Base-by-base conservation (phyloP, 2,329 filamentous ascomycete species). In the Phyllachora maydis region DNA sequence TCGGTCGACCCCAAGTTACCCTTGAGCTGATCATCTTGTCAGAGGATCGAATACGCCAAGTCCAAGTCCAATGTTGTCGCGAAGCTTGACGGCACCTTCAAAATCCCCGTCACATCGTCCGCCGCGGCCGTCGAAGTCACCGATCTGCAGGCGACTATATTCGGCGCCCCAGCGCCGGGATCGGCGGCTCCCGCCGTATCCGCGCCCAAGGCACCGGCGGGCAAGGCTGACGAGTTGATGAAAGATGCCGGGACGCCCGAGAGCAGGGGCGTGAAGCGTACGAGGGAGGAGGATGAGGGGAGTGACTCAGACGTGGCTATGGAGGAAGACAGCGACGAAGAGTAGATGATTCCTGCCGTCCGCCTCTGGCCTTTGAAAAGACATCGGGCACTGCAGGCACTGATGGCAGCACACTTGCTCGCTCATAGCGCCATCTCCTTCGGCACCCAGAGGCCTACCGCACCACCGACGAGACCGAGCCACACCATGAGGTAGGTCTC, bases 41-140 rank as follows among this genome's bases (percentile, higher is more conserved):
- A 95, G 85, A 77, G 71, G 65, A 82, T 98, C 36, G 60, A 73
- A 34, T 98, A 95, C 46, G 82, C 78, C 27, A 92, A 83, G 47
- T 70, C 72, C 27, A 85, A 85, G 42, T 93, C 83, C 4, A 63
- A 92, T 45, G 74, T 76, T 13, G 68, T 98, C 31, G 69, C 81
- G 16, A 92, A 91, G 47, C 68, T 98, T 25, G 83, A 92, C 35
- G 88, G 88, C 31, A 85, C 79, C 9, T 92, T 82, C 51, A 71
- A 72, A 40, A 61, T 77, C 35, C 69, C 78, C 9, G 51, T 56
- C 26, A 52, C 50, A 14, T 48, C 49, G 19, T 50, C 56, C 14
- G 57, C 61, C 26, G 52, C 55, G 24, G 55, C 52, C 19, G 62
- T 67, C 25, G 63, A 67, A 37, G 65, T 75, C 35, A 81, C 74